Evolutionary conservation across 1,284 basidiomycete species (phyloP), one percentile per base, ranked within the genome.

Genomic region (Austroboletus rostrupii): DNA sequence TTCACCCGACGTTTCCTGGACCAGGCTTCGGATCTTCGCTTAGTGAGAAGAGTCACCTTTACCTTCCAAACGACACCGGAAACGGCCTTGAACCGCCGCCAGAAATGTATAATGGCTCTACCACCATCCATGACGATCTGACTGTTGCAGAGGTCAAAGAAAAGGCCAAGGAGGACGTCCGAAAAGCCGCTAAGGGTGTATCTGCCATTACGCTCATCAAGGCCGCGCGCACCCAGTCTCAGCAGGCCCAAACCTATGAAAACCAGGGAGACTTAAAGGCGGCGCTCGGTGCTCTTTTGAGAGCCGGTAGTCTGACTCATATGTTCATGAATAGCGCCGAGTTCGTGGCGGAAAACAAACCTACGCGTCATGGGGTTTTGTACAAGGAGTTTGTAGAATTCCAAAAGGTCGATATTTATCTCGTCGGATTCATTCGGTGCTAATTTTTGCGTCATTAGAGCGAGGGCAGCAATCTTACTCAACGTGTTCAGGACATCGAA

Each of bases 101-200:
- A 65, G 61, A 54, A 28, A 70, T 69, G 64, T 60, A 58, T 44
- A 60, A 71, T 70, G 67, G 65, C 29, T 52, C 56, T 50, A 53
- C 50, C 47, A 6, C 43, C 41, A 14, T 51, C 33, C 55, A 49
- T 17, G 59, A 57, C 23, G 57, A 68, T 48, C 64, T 75, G 53
- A 75, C 77, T n/a, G 74, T 83, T 47, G 68, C 74, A 35, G 83
- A 85, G 52, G 81, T 89, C 62, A 87, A 85, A 65, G 72, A 75
- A 46, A 78, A 72, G 60, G 83, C 80, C 11, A 82, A 75, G 61
- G 79, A 80, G 48, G 70, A 74, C 41, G 81, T 80, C 14, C 71
- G 73, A 45, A 77, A 70, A 50, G 73, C 76, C 51, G 76, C 79
- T 29, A 72, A 70, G 52, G 80, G 81, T 16, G 74, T 74, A 41